phyloP scores from a whole-genome alignment of 257 asterid genomes.

The Przewalskia tangutica region DNA sequence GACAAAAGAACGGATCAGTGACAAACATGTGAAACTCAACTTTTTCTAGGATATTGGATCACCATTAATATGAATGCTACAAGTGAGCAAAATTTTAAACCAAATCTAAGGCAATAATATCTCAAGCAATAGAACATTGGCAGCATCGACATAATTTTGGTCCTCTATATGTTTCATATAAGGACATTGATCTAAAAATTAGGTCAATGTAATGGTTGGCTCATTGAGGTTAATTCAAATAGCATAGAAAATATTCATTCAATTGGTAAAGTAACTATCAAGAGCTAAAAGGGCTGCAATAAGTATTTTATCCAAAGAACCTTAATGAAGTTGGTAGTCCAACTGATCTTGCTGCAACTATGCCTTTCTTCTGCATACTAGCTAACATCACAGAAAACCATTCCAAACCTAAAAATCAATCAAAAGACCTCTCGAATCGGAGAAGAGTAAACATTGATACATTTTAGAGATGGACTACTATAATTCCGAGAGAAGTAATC shows the following conservation, averaged over 20 bases:
- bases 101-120: neutral
- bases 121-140: neutral
- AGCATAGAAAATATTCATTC: neutral
- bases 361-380: neutral
- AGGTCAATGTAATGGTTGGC: neutral
- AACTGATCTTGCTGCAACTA: neutral
- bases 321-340: neutral
- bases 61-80: too few relatives aligned
- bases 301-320: neutral
- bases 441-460: neutral
- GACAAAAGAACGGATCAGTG: too few relatives aligned
- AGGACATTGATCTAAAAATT: neutral
- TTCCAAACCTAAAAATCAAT: neutral
- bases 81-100: too few relatives aligned
- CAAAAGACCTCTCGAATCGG: neutral
- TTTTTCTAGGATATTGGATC: too few relatives aligned
- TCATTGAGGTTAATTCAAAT: neutral
- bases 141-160: neutral
- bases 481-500: neutral
- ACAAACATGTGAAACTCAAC: too few relatives aligned
- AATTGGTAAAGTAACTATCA: neutral
- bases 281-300: neutral
- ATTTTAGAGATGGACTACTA: neutral
- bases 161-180: neutral
- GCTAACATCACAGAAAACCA: neutral